A percentile compares a stretch with the other conserved stretches of the same genome.
phyloP scores from a whole-genome alignment of 2,329 filamentous ascomycete genomes.

The Cladosporium sp. region DNA sequence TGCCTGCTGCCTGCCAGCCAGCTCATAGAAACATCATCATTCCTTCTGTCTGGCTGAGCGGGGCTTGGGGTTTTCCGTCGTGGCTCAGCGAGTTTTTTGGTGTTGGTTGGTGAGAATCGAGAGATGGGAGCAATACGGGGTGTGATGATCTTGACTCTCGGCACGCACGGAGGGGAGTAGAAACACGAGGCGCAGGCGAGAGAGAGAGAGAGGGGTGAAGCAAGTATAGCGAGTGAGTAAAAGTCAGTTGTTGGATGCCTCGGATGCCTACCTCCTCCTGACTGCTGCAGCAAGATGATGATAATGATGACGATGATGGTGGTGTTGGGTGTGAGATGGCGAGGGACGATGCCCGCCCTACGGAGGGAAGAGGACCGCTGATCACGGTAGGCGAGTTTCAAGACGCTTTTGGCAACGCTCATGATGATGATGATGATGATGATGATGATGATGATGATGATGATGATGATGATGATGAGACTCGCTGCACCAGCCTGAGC shows the following conservation, averaged over 20 bases:
- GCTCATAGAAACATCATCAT: neutral
- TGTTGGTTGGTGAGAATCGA: neutral
- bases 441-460: no score
- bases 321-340: neutral
- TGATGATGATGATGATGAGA: no score
- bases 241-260: conserved; percentile 1
- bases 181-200: neutral
- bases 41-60: neutral
- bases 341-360: neutral
- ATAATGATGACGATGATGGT: neutral
- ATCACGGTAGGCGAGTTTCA: conserved; percentile 6
- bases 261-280: neutral
- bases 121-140: neutral
- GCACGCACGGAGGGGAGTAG: conserved; percentile 1
- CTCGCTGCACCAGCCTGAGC: no score
- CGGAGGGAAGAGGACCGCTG: neutral
- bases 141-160: neutral
- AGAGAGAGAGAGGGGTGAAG: neutral
- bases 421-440: neutral
- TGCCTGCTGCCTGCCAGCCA: neutral
- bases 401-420: neutral
- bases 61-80: neutral
- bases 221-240: neutral
- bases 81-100: neutral
- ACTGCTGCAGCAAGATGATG: neutral